These are phyloP conservation scores for Erysimum cheiranthoides DNA, from an alignment of 345 rosid species.

Conservation along the genomic window DNA sequence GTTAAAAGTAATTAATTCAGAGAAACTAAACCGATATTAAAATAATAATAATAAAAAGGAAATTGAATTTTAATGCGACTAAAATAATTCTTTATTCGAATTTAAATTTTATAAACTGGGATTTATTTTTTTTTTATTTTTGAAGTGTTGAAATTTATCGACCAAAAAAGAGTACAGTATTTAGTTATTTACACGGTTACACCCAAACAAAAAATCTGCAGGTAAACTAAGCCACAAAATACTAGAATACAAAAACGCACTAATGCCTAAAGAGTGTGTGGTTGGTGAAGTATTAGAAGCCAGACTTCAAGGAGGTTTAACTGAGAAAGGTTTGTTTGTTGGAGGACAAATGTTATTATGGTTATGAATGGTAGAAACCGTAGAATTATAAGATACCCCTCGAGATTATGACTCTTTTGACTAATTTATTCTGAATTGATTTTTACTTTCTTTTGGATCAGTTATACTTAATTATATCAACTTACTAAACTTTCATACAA, in stretches of 20 bases:
- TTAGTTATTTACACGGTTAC: not conserved
- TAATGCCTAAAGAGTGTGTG: constrained; percentile 4
- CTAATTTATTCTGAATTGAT: not conserved
- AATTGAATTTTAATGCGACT: not conserved
- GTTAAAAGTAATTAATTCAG: not conserved
- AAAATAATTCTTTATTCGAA: not conserved
- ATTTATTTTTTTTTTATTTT: not conserved
- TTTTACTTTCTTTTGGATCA: not conserved
- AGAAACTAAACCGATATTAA: not conserved
- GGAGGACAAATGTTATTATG: not conserved
- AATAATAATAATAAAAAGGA: not conserved
- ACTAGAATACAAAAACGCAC: not conserved
- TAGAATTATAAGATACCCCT: not conserved
- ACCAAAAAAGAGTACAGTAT: not conserved
- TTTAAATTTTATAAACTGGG: not conserved
- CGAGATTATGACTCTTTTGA: not conserved
- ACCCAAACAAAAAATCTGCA: not conserved
- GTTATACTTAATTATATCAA: not conserved
- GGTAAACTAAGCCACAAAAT: not conserved
- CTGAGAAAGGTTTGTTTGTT: not conserved
- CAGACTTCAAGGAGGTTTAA: constrained; percentile 8
- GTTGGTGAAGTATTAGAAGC: constrained; percentile 17
- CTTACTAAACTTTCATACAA: not conserved
- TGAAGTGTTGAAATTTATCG: not conserved
- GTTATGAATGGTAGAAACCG: not conserved